Evolutionary conservation across 495 filamentous ascomycete genomes (phyloP).

Genomic region (Penicillium cosmopolitanum): DNA sequence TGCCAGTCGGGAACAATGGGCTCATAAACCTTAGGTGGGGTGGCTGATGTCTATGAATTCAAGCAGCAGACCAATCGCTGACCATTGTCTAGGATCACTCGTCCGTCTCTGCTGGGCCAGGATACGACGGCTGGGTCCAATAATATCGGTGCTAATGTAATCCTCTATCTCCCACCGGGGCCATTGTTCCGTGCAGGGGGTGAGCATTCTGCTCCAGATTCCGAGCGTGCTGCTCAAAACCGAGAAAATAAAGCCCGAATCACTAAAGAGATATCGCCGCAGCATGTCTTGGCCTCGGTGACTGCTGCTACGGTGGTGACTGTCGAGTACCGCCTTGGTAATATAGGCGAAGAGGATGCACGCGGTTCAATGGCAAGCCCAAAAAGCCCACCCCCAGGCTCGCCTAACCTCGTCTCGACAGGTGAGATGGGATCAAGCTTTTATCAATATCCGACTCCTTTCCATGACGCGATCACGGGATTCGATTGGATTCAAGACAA

Average conservation of each 20-base stretch:
- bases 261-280: constrained; percentile 10
- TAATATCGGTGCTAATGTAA: constrained; percentile 29
- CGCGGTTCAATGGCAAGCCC: neutral
- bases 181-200: constrained; percentile 28
- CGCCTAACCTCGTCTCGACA: neutral
- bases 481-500: constrained; percentile 44
- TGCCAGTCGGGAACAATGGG: constrained; percentile 43
- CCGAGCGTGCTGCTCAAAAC: neutral
- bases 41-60: neutral
- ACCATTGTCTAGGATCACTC: constrained; percentile 30
- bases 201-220: no score
- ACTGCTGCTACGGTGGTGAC: constrained; percentile 43
- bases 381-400: neutral
- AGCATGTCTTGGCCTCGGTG: constrained; percentile 31
- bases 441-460: constrained; percentile 43
- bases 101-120: constrained; percentile 15
- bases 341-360: constrained; percentile 41
- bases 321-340: constrained; percentile 50
- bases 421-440: neutral
- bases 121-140: constrained; percentile 1
- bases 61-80: constrained; percentile 1
- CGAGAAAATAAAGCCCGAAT: neutral
- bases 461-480: constrained; percentile 45
- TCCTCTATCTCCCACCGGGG: constrained; percentile 44
- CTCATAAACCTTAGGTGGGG: constrained; percentile 34